These are phyloP conservation scores for Yamadazyma sp. DNA, from an alignment of 1,139 yeast species.

Conservation along the genomic window DNA sequence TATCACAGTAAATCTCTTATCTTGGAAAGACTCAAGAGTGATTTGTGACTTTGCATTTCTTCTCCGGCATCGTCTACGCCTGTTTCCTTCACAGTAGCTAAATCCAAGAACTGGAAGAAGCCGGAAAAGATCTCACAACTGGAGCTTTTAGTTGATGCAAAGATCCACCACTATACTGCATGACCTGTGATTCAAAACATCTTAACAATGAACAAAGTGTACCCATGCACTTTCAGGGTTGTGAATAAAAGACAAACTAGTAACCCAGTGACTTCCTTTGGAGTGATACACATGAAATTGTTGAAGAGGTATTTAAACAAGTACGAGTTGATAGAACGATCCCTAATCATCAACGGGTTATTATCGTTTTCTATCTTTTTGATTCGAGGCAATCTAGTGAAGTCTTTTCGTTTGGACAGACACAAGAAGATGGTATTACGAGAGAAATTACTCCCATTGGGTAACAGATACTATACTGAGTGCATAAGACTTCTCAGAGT, in stretches of 20 bases:
- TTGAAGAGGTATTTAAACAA: constrained; percentile 9
- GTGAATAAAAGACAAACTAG: not conserved
- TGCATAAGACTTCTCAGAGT: constrained; percentile 21
- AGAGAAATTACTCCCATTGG: constrained; percentile 13
- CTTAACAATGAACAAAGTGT: not conserved
- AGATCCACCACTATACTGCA: no score
- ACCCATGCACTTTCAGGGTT: not conserved
- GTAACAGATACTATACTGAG: constrained; percentile 21
- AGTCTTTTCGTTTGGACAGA: constrained; percentile 16
- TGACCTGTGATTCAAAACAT: not conserved
- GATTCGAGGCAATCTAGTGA: constrained; percentile 22
- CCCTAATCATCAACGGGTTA: constrained; percentile 16
- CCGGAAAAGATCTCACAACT: not conserved
- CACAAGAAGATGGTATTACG: constrained; percentile 13
- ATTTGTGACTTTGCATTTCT: no score
- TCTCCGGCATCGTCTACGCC: no score
- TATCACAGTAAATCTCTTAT: no score
- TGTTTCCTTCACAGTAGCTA: not conserved
- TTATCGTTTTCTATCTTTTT: constrained; percentile 22
- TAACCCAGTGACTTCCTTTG: not conserved
- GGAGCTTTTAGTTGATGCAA: no score
- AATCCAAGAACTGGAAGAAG: not conserved
- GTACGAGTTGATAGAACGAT: constrained; percentile 12
- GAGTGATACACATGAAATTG: constrained; percentile 9
- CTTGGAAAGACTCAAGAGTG: no score